Base-by-base conservation (phyloP, 768 basidiomycete genomes). In the Naganishia vaughanmartiniae region DNA sequence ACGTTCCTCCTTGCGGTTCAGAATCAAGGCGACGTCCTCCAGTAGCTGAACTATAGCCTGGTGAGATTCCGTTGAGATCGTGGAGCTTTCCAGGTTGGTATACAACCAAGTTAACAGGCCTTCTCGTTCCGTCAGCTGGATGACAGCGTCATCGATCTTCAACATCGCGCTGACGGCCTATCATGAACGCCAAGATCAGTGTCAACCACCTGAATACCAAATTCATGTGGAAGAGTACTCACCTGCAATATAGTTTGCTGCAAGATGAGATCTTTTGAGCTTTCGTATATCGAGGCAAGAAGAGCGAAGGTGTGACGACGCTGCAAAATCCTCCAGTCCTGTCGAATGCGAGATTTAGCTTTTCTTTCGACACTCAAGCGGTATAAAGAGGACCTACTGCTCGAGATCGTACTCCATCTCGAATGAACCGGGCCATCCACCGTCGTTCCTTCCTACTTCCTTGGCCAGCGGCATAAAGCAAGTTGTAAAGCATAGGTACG, bases 301-400 rank as follows among this genome's bases (percentile, higher is more conserved):
- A 95, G 83, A 72, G 92, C 91, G 90, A 92, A 95, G 0, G 91
- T 92, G 76, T 93, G 90, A 31, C 93, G 83, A 54, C 91, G 84
- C 75, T 88, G 88, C 66, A 94, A 79, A 2, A 92, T 85, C 36
- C 84, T 84, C 93, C 93, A 96, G 75, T 97, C 93, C 51, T 87
- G 85, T 0, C 57, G 53, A 39, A 58, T 45, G 45, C 36, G 54
- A 31, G 53, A 39, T 66, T 31, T 24, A 46, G 42, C 11, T 33
- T 28, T 30, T 26, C n/a, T 26, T 10, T 9, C 26, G 2, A n/a
- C 14, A 48, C 21, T 28, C 17, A 6, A 36, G 12, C 0, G 48
- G 28, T 39, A 60, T 31, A 46, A 15, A 3, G 12, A 11, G 14
- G 6, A 79, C 79, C 74, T 31, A 81, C 81, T 31, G 78, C 77